Conservation (phyloP, 345 rosid genomes). For the Lepidium africanum region DNA sequence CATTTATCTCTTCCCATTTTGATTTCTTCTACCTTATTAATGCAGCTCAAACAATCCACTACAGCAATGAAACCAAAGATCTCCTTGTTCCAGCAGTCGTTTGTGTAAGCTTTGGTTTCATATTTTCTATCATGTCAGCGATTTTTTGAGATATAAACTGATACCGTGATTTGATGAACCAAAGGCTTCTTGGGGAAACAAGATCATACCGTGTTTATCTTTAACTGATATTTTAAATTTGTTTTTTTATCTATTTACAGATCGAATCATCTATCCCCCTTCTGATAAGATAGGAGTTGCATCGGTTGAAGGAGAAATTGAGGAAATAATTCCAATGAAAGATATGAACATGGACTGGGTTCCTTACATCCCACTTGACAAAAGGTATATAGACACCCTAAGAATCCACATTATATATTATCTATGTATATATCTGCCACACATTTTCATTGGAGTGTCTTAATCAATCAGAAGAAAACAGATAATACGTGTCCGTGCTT, state of each 20-base stretch:
- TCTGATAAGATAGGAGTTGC: conserved; percentile 84
- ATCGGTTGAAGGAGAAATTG: conserved; percentile 65
- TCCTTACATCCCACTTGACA: conserved; percentile 74
- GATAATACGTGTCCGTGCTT: neutral
- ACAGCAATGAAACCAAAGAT: conserved; percentile 34
- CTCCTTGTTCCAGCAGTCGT: conserved; percentile 60
- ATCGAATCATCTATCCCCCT: conserved; percentile 77
- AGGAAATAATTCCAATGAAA: conserved; percentile 85
- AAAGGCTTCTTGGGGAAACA: neutral
- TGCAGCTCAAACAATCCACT: conserved; percentile 77
- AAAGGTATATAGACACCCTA: conserved; percentile 39
- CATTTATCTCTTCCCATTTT: neutral
- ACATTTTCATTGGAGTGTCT: conserved; percentile 1
- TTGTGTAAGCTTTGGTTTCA: conserved; percentile 50
- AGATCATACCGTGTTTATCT: neutral
- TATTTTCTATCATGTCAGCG: neutral
- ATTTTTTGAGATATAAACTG: neutral
- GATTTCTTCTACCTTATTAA: neutral
- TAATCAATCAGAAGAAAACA: neutral
- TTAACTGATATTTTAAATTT: neutral
- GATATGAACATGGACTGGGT: conserved; percentile 95
- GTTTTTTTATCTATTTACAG: conserved; percentile 29
- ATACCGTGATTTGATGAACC: neutral
- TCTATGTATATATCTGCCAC: neutral
- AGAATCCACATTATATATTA: neutral